Evolutionary conservation across 768 basidiomycete genomes (phyloP), one percentile per base, ranked within the genome.

Genomic region (Leccinellum luteum): DNA sequence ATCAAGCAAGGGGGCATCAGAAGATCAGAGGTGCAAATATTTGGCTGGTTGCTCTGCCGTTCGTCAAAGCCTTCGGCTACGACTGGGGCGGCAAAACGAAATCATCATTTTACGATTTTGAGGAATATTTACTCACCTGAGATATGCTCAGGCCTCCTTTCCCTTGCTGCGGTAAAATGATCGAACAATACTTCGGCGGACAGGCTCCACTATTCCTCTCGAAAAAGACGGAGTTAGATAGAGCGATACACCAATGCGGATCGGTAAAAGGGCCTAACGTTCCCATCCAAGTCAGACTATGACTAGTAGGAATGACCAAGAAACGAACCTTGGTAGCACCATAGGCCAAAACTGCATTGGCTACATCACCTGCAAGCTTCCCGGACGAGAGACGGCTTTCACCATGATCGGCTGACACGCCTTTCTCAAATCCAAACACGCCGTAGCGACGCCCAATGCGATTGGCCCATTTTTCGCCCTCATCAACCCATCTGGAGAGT

Each of bases 281-380:
- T n/a, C 25, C 45, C 21, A 27, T 48, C 28, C 14, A 23, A 49
- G 50, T 59, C 5, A 43, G 23, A 15, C 23, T 15, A 38, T 43
- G 51, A 38, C 31, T 4, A 19, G 6, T 48, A 27, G 4, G 6
- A 21, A 13, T 2, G 4, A n/a, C 17, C 31, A 35, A 14, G 56
- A 35, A 35, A 58, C 75, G 34, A 64, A 89, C 92, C 81, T 94
- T 94, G 51, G 87, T 88, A 17, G 83, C 75, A 1, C 83, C 85
- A 68, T 94, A 96, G 3, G 92, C 93, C 48, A 92, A 76, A 9
- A 92, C 81, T 3, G 85, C 90, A 67, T 94, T 93, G 4, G 90
- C 87, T 6, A 92, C 82, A 66, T 92, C 89, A 15, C 87, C 86
- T 10, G 86, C 88, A 34, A 92, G 70, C 56, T 74, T 74, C 13